Conservation (phyloP, 169 alveolate species). For the Plasmodium berghei region DNA sequence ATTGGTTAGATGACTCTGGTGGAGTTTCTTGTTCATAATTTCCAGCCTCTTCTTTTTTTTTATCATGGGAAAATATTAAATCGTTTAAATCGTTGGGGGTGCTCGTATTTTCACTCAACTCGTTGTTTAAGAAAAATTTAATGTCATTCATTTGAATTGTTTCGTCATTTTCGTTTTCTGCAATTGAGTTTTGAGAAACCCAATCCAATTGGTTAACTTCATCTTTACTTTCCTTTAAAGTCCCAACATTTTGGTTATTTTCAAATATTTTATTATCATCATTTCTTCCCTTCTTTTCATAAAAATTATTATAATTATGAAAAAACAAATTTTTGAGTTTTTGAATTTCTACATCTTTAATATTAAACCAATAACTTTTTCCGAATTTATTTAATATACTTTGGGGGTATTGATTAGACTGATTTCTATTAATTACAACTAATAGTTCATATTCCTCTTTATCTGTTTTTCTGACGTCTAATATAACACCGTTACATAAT, state of each 20-base stretch:
- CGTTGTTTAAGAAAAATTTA: not conserved
- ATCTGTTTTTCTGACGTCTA: conserved; percentile 41
- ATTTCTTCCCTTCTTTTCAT: conserved; percentile 10
- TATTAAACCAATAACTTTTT: conserved; percentile 73
- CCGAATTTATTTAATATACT: conserved; percentile 64
- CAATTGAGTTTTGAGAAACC: not conserved
- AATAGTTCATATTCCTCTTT: conserved; percentile 49
- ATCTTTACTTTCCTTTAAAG: conserved; percentile 1
- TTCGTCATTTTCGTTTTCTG: not conserved
- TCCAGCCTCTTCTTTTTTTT: too few relatives aligned
- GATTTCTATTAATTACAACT: conserved; percentile 57
- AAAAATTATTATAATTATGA: conserved; percentile 66
- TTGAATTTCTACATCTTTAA: conserved; percentile 45
- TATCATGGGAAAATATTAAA: not conserved
- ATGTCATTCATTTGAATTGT: not conserved
- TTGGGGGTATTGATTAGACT: conserved; percentile 41
- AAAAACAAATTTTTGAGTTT: conserved; percentile 53
- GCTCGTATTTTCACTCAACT: not conserved
- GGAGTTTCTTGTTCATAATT: not conserved
- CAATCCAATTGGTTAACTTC: not conserved
- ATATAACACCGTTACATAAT: conserved; percentile 55
- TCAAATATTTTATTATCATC: not conserved
- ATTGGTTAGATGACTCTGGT: not conserved
- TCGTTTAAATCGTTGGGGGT: not conserved
- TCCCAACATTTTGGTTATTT: not conserved